Conservation (phyloP, 192 early-diverging fungal genomes). For the Coemansia sp. region DNA sequence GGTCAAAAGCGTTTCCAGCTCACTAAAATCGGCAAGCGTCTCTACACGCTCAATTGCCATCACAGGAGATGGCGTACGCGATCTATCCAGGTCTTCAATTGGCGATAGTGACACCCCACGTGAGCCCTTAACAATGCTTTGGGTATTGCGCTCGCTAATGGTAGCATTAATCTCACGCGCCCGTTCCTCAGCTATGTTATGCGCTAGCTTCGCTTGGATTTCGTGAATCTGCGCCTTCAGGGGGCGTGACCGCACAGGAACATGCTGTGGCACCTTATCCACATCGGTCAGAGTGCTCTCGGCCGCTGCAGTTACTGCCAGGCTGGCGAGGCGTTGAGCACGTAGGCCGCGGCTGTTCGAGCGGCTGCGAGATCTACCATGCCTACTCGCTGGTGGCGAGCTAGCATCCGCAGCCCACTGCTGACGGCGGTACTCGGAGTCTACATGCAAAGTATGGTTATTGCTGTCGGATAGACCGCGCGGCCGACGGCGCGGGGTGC, state of each 20-base stretch:
- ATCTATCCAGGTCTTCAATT: not conserved
- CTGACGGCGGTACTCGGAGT: slow-evolving; percentile 19
- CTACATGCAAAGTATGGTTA: slow-evolving; percentile 11
- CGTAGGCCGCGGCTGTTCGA: slow-evolving; percentile 23
- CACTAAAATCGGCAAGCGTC: slow-evolving; percentile 36
- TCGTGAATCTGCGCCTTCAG: slow-evolving; percentile 19
- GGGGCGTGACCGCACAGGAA: slow-evolving; percentile 36
- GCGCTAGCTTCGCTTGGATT: slow-evolving; percentile 33
- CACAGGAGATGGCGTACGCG: slow-evolving; percentile 19
- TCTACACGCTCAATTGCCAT: slow-evolving; percentile 12
- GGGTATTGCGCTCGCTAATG: not conserved
- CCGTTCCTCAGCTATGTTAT: slow-evolving; percentile 23
- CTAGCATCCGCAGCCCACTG: slow-evolving; percentile 11
- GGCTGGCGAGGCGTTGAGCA: not conserved
- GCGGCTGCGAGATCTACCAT: slow-evolving; percentile 16
- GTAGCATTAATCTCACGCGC: not conserved
- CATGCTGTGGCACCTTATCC: slow-evolving; percentile 10
- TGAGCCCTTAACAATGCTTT: not conserved
- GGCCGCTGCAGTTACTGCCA: not conserved
- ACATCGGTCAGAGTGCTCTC: not conserved
- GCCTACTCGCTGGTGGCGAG: not conserved
- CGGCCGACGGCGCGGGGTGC: not conserved
- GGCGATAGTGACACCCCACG: slow-evolving; percentile 44
- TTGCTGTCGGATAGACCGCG: slow-evolving; percentile 12
- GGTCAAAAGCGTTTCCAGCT: slow-evolving; percentile 20